Conservation (phyloP, 2,329 filamentous ascomycete genomes). For the Gyromitra esculenta region DNA sequence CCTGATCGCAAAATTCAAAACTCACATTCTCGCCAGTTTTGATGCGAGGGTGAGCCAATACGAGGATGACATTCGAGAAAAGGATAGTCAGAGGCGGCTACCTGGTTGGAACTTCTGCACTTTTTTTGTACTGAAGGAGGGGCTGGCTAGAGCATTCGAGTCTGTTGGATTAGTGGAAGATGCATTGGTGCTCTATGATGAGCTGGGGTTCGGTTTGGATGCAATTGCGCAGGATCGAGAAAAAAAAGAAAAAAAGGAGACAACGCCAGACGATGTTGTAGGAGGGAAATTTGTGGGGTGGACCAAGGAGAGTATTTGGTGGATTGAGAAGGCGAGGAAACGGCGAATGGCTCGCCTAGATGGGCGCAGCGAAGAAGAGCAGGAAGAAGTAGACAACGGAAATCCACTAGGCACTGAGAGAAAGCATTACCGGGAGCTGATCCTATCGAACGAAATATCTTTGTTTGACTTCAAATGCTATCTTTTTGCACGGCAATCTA, state of each 20-base stretch:
- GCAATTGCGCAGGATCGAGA: conserved; percentile 75
- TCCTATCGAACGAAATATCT: conserved; percentile 93
- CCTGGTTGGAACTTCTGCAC: conserved; percentile 99
- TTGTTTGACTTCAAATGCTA: conserved; percentile 95
- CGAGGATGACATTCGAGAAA: conserved; percentile 95
- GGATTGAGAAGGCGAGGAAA: conserved; percentile 56
- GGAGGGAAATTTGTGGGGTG: conserved; percentile 58
- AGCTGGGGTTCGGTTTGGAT: conserved; percentile 88
- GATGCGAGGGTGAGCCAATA: conserved; percentile 91
- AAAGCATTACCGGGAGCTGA: conserved; percentile 90
- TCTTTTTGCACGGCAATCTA: conserved; percentile 88
- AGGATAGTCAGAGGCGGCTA: conserved; percentile 83
- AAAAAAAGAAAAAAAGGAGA: conserved; percentile 64
- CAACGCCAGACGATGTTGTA: conserved; percentile 62
- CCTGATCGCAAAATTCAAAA: conserved; percentile 85
- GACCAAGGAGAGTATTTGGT: conserved; percentile 57
- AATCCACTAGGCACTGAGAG: conserved; percentile 60
- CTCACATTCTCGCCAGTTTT: conserved; percentile 85
- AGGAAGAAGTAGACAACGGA: conserved; percentile 60
- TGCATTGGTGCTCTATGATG: conserved; percentile 92
- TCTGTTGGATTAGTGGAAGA: conserved; percentile 96
- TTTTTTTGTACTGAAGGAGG: conserved; percentile 97
- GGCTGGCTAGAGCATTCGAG: conserved; percentile 90
- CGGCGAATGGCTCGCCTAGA: conserved; percentile 52
- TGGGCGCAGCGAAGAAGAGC: conserved; percentile 47